Conservation (phyloP, 257 asterid genomes). For the Pogostemon cablin region DNA sequence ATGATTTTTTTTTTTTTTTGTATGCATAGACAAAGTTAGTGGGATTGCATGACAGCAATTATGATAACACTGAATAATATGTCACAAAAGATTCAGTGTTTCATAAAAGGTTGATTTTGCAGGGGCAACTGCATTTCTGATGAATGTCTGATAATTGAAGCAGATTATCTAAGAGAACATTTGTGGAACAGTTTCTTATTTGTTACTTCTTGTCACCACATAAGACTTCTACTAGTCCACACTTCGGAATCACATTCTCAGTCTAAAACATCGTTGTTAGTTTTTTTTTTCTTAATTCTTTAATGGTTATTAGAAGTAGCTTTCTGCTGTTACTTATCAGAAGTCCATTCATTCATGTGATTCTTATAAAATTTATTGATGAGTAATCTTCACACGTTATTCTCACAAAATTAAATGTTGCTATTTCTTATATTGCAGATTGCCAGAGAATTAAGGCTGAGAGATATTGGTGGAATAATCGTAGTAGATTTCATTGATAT, state of each 20-base stretch:
- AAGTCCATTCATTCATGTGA: conserved; percentile 2
- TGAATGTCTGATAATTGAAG: conserved; percentile 12
- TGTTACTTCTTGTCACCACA: conserved; percentile 3
- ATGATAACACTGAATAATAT: conserved; percentile 9
- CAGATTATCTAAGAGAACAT: conserved; percentile 21
- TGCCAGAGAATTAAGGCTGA: conserved; percentile 94
- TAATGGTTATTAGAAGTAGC: conserved; percentile 25
- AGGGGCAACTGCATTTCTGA: neutral
- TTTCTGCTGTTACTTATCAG: conserved; percentile 27
- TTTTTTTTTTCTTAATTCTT: neutral
- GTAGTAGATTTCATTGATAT: conserved; percentile 98
- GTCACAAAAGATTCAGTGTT: neutral
- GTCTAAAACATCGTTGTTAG: conserved; percentile 20
- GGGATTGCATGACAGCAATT: conserved; percentile 4
- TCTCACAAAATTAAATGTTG: conserved; percentile 12
- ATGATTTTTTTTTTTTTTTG: neutral
- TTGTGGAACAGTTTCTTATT: neutral
- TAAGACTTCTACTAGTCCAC: conserved; percentile 3
- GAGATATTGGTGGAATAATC: conserved; percentile 97
- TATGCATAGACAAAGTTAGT: conserved; percentile 11
- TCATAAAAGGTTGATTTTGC: neutral
- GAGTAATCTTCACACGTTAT: conserved; percentile 12
- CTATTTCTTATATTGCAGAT: conserved; percentile 58
- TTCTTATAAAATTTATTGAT: conserved; percentile 12
- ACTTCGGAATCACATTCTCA: conserved; percentile 4